These are phyloP conservation scores for Melastoma candidum DNA, from an alignment of 441 rosid genomes.

Conservation along the genomic window DNA sequence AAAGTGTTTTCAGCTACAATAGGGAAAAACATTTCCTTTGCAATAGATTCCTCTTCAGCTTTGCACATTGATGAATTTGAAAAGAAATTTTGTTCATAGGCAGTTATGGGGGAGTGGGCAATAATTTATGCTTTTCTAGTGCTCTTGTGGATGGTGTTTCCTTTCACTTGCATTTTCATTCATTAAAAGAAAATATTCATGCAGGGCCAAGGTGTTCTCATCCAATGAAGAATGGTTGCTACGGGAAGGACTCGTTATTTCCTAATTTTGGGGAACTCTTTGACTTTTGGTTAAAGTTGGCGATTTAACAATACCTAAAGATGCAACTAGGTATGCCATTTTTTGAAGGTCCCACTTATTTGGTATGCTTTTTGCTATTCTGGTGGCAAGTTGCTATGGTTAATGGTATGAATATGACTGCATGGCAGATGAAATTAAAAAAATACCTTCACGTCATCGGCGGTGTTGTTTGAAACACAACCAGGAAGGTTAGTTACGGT, in stretches of 20 bases:
- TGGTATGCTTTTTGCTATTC: slow-evolving; percentile 1
- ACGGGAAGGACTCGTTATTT: background rate
- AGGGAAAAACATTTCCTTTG: no score
- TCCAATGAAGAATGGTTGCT: background rate
- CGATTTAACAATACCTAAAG: background rate
- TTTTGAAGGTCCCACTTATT: background rate
- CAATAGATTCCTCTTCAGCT: no score
- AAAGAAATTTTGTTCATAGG: no score
- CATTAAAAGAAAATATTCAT: background rate
- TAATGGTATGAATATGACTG: slow-evolving; percentile 1
- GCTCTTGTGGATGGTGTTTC: background rate
- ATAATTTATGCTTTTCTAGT: background rate
- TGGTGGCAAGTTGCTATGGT: slow-evolving; percentile 5
- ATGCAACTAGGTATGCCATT: background rate
- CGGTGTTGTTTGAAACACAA: background rate
- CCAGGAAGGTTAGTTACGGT: background rate
- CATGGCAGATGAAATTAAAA: slow-evolving; percentile 4
- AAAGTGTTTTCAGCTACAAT: no score
- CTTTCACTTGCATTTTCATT: background rate
- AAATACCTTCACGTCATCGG: background rate
- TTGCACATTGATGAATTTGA: no score
- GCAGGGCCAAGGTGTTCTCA: background rate
- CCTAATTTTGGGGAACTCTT: slow-evolving; percentile 6
- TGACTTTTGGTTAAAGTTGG: background rate
- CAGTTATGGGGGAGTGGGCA: no score